A percentile compares a stretch with the other conserved stretches of the same genome.
Conservation (phyloP, 106 monocot species). For the Ottelia alismoides region DNA sequence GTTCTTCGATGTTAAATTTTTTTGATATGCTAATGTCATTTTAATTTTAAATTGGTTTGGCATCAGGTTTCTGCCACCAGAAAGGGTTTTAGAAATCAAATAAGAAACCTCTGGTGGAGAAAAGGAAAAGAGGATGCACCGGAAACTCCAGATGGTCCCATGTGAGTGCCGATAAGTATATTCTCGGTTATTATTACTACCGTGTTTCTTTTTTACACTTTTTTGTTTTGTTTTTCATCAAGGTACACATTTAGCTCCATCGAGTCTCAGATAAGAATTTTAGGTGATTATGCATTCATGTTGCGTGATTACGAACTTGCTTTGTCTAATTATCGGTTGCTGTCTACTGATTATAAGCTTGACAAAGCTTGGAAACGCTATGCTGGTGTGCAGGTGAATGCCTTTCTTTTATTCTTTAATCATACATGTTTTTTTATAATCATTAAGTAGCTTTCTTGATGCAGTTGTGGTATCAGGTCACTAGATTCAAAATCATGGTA, state of each 20-base stretch:
- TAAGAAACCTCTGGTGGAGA: conserved; percentile 98
- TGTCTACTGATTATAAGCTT: conserved; percentile 89
- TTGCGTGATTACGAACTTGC: conserved; percentile 97
- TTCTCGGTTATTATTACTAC: too few relatives aligned
- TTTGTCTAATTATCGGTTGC: conserved; percentile 84
- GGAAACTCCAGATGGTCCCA: conserved; percentile 56
- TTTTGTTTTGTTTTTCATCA: background rate
- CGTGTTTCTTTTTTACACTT: too few relatives aligned
- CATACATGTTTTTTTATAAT: too few relatives aligned
- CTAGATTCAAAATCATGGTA: too few relatives aligned
- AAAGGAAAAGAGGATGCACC: conserved; percentile 90
- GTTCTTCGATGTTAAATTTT: background rate
- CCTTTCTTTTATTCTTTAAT: too few relatives aligned
- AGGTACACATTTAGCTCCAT: conserved; percentile 94
- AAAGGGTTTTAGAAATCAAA: conserved; percentile 92
- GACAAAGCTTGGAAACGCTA: conserved; percentile 95
- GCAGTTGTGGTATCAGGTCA: background rate
- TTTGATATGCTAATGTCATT: conserved; percentile 3
- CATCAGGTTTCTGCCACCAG: conserved; percentile 83
- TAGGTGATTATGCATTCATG: conserved; percentile 97
- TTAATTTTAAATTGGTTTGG: conserved; percentile 1
- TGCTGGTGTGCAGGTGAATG: conserved; percentile 94
- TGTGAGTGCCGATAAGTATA: too few relatives aligned
- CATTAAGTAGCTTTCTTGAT: too few relatives aligned
- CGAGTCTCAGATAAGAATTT: conserved; percentile 90